Evolutionary conservation across 495 filamentous ascomycete species (phyloP).

Genomic region (Penicillium canescens): DNA sequence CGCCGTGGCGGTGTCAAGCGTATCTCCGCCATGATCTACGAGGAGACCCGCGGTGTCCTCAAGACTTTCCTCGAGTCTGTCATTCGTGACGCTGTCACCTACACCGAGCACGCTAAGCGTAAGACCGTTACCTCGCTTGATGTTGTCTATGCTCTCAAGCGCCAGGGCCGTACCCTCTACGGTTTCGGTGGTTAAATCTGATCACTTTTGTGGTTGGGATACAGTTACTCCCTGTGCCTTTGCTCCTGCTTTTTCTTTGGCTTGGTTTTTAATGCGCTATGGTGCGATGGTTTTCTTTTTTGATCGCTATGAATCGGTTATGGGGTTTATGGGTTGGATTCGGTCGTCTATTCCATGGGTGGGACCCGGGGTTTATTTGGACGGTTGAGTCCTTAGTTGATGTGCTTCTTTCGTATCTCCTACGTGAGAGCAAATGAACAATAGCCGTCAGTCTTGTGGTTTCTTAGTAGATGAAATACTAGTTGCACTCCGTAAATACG

Average conservation of each 20-base stretch:
- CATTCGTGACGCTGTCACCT: constrained; percentile 94
- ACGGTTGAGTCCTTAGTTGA: too few species aligned
- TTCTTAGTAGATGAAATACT: not conserved
- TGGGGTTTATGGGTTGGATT: constrained; percentile 4
- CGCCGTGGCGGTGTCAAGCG: constrained; percentile 66
- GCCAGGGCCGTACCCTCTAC: constrained; percentile 94
- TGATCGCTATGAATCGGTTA: not conserved
- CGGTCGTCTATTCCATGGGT: not conserved
- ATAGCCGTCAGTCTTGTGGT: constrained; percentile 2
- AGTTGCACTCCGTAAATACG: not conserved
- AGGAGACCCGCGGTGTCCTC: constrained; percentile 67
- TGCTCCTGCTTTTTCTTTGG: not conserved
- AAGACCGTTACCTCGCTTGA: constrained; percentile 97
- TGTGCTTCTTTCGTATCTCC: not conserved
- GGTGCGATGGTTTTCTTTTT: constrained; percentile 29
- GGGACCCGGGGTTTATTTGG: not conserved
- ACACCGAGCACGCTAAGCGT: constrained; percentile 96
- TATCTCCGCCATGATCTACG: constrained; percentile 71
- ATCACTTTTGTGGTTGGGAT: constrained; percentile 2
- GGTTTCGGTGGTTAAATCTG: constrained; percentile 91
- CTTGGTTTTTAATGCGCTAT: constrained; percentile 22
- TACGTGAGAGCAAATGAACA: not conserved
- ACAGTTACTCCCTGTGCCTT: not conserved
- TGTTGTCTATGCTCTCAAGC: constrained; percentile 93
- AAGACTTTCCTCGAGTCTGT: constrained; percentile 67